A percentile compares a stretch with the other conserved stretches of the same genome.
These are phyloP conservation scores for Clonostachys solani DNA, from an alignment of 2,329 filamentous ascomycete genomes.

Conservation along the genomic window DNA sequence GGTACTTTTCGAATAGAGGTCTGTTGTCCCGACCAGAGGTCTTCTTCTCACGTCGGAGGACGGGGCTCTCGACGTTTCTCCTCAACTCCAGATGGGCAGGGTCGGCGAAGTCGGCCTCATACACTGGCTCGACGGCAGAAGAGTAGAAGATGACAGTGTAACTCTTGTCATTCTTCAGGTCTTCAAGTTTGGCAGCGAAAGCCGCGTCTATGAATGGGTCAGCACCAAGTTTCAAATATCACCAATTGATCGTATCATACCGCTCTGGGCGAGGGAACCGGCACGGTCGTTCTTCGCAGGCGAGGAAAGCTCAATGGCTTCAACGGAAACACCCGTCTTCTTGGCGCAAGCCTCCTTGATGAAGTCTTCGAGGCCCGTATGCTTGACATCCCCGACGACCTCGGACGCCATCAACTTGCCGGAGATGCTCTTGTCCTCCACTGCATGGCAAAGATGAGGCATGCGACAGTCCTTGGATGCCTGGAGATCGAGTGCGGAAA, in stretches of 20 bases:
- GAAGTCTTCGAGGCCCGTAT: conserved; percentile 32
- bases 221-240: conserved; percentile 6
- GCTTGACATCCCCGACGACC: conserved; percentile 45
- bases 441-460: conserved; percentile 44
- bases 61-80: conserved; percentile 40
- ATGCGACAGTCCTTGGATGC: conserved; percentile 39
- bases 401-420: conserved; percentile 48
- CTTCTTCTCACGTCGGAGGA: conserved; percentile 29
- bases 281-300: conserved; percentile 35
- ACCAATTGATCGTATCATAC: conserved; percentile 4
- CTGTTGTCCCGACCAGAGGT: conserved; percentile 32
- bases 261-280: conserved; percentile 3
- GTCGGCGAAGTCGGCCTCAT: conserved; percentile 62
- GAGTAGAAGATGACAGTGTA: conserved; percentile 78
- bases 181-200: conserved; percentile 41
- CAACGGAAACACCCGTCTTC: conserved; percentile 21
- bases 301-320: conserved; percentile 21
- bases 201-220: conserved; percentile 28
- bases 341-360: conserved; percentile 40
- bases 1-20: conserved; percentile 84
- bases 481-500: conserved; percentile 64
- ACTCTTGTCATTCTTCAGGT: conserved; percentile 29
- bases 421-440: conserved; percentile 24
- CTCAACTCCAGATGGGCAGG: conserved; percentile 70
- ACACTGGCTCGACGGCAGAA: conserved; percentile 50